Evolutionary conservation across 1,284 basidiomycete species (phyloP), one percentile per base, ranked within the genome.

Genomic region (Ustanciosporium gigantosporum): DNA sequence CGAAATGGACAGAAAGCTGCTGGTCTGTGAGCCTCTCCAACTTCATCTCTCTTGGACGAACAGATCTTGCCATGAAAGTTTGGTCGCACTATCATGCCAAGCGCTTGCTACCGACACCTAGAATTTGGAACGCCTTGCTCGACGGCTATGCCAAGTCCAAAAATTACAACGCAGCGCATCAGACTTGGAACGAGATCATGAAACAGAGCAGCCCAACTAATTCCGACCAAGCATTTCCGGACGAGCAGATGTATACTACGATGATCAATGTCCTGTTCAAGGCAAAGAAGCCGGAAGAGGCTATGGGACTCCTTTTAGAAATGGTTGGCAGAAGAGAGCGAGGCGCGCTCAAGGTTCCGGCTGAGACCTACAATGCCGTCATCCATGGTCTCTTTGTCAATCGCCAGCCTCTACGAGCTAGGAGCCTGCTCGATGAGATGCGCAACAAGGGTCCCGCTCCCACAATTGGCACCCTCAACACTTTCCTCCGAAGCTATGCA

Each of bases 391-490:
- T 71, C 7, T 60, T 44, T 17, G 11, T 64, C 22, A 41, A 45
- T 7, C 21, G 46, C 6, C 39, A 37, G 23, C 43, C 43, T 4
- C 17, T 17, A 5, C 57, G 65, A 20, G 72, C 68, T 6, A 42
- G 55, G 29, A 25, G 21, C 1, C 35, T 73, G 5, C 23, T 73
- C 1, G 43, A 49, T 8, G 36, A 61, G 29, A 74, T 74, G 72
- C 48, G 56, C 21, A 16, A 39, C 5, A 48, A 52, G 25, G 43
- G 41, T 13, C 70, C 68, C 19, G 29, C 51, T 23, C 70, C 72
- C 22, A 69, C 47, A 22, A 67, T 71, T n/a, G 43, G 52, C 8
- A 74, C 70, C 11, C 46, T 73, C 43, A 74, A 74, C 39, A 61
- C 65, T 2, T 37, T 74, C 23, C 56, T 74, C 5, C 66, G 72